Conservation (phyloP, 495 filamentous ascomycete species). For the Pyrenula massariospora region DNA sequence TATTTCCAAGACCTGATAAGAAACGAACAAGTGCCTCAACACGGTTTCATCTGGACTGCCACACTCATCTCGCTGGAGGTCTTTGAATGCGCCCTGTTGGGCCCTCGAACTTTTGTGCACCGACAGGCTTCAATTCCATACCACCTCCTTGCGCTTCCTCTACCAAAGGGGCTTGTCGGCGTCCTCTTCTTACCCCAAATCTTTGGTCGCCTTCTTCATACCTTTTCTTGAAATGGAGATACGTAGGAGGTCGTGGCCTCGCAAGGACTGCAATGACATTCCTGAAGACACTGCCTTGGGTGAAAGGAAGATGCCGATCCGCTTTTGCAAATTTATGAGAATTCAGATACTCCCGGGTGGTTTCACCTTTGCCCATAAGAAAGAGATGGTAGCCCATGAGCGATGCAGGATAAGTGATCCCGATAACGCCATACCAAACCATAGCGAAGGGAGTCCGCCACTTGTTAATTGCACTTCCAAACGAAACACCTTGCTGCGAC, state of each 20-base stretch:
- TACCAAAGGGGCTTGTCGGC: conserved; percentile 35
- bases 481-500: conserved; percentile 44
- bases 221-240: conserved; percentile 70
- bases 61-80: background rate
- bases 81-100: background rate
- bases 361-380: conserved; percentile 80
- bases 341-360: conserved; percentile 90
- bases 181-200: conserved; percentile 51
- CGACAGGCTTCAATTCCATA: conserved; percentile 50
- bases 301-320: conserved; percentile 85
- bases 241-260: conserved; percentile 77
- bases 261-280: conserved; percentile 78
- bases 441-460: conserved; percentile 79
- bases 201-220: conserved; percentile 80
- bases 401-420: conserved; percentile 69
- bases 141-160: conserved; percentile 36
- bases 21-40: too few species aligned
- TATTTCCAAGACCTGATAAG: background rate
- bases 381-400: conserved; percentile 83
- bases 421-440: conserved; percentile 70
- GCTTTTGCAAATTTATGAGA: conserved; percentile 86
- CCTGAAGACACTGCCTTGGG: conserved; percentile 58
- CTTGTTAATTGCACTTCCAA: conserved; percentile 50
- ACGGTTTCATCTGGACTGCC: too few species aligned
- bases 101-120: conserved; percentile 9